A percentile compares a stretch with the other conserved stretches of the same genome.
Evolutionary conservation across 768 basidiomycete species (phyloP).

Genomic region (Auriculariales sp.): DNA sequence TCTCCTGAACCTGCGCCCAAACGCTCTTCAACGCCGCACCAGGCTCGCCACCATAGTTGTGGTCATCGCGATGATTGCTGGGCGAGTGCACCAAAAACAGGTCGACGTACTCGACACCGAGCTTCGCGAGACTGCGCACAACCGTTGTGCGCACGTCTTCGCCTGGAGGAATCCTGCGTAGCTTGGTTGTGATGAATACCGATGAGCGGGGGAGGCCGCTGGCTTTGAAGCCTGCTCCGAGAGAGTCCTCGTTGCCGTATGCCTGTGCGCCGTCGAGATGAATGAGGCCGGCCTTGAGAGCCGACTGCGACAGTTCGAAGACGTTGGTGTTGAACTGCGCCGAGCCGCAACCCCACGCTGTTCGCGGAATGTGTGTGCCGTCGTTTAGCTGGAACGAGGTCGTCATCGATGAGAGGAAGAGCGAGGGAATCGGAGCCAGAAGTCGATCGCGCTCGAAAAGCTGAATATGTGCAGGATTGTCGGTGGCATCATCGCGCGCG

Average conservation of each 20-base stretch:
- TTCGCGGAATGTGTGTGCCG: neutral
- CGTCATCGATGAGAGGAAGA: too few relatives aligned
- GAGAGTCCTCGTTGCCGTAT: constrained; percentile 40
- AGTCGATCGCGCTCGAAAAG: too few relatives aligned
- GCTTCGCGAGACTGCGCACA: constrained; percentile 35
- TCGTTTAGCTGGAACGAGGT: constrained; percentile 2
- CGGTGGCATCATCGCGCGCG: too few relatives aligned
- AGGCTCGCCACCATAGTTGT: too few relatives aligned
- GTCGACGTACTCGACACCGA: constrained; percentile 42
- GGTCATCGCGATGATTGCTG: constrained; percentile 4
- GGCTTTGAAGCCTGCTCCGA: constrained; percentile 30
- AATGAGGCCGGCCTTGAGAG: constrained; percentile 40
- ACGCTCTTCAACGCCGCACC: constrained; percentile 23
- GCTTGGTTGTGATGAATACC: constrained; percentile 51
- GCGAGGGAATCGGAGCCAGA: too few relatives aligned
- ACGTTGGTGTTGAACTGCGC: constrained; percentile 4
- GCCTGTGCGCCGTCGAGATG: constrained; percentile 53
- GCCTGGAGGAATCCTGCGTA: constrained; percentile 20
- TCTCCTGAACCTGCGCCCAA: constrained; percentile 49
- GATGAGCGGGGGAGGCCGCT: constrained; percentile 24
- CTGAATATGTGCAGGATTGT: too few relatives aligned
- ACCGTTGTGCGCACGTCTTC: constrained; percentile 35
- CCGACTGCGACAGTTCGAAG: constrained; percentile 24
- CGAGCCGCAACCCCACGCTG: constrained; percentile 2
- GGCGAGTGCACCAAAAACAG: constrained; percentile 44